These are phyloP conservation scores for Agrostemma githago DNA, from an alignment of 148 eudicot genomes.

Conservation along the genomic window DNA sequence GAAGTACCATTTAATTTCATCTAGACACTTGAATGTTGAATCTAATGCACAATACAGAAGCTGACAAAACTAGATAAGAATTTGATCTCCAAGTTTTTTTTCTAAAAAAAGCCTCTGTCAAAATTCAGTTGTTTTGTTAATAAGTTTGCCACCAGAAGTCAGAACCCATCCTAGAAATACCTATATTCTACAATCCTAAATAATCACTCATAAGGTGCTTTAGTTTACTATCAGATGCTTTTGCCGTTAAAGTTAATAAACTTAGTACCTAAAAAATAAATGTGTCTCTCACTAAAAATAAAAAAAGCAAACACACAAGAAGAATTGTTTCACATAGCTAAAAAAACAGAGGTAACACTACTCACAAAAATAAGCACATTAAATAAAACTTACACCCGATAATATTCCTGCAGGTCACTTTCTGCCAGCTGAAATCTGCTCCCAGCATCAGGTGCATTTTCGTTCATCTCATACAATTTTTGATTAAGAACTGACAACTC, in stretches of 20 bases:
- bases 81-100: neutral
- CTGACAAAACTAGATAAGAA: neutral
- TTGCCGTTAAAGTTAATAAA: neutral
- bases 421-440: slow-evolving; percentile 73
- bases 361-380: neutral
- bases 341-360: neutral
- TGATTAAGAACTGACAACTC: slow-evolving; percentile 53
- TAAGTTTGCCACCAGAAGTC: neutral
- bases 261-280: neutral
- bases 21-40: neutral
- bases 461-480: slow-evolving; percentile 53
- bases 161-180: neutral
- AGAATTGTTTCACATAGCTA: neutral
- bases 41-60: neutral
- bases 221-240: neutral
- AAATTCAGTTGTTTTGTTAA: neutral
- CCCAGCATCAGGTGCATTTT: slow-evolving; percentile 64
- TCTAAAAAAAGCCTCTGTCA: neutral
- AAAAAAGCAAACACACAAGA: neutral
- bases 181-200: neutral
- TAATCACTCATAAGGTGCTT: neutral
- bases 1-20: neutral
- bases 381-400: slow-evolving; percentile 61
- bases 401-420: slow-evolving; percentile 63
- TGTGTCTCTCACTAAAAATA: slow-evolving; percentile 3